These are phyloP conservation scores for Trametes villosa DNA, from an alignment of 768 basidiomycete species.

Conservation along the genomic window DNA sequence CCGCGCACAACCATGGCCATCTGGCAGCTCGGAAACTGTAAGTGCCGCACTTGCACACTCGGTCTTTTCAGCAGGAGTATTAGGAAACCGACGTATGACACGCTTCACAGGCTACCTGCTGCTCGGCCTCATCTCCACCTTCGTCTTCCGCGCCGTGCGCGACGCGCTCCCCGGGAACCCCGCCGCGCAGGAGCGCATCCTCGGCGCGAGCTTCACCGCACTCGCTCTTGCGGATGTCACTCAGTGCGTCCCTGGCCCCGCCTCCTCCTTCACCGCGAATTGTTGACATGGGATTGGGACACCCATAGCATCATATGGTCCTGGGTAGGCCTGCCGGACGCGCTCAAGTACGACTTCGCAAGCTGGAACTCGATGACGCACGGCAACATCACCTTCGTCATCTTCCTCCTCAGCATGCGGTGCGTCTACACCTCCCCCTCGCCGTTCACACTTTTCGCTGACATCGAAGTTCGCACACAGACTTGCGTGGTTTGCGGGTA, in stretches of 20 bases:
- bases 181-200: constrained; percentile 66
- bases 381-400: constrained; percentile 71
- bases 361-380: constrained; percentile 77
- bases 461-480: constrained; percentile 24
- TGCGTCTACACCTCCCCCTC: constrained; percentile 31
- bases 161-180: constrained; percentile 61
- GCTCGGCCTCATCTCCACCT: constrained; percentile 63
- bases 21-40: constrained; percentile 72
- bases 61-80: neutral
- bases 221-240: constrained; percentile 76
- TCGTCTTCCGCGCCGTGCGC: constrained; percentile 69
- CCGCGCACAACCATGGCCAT: constrained; percentile 61
- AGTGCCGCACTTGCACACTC: constrained; percentile 25
- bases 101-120: constrained; percentile 57
- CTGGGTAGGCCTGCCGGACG: constrained; percentile 59
- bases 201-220: constrained; percentile 64
- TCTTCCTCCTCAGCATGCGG: constrained; percentile 62
- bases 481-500: constrained; percentile 44
- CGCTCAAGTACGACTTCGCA: constrained; percentile 52
- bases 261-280: neutral
- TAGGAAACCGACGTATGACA: neutral
- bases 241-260: constrained; percentile 48
- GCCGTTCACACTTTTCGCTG: neutral
- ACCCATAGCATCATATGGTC: constrained; percentile 57
- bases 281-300: no score